phyloP scores from a whole-genome alignment of 371 early-diverging fungal species.

The Saksenaea vasiformis region DNA sequence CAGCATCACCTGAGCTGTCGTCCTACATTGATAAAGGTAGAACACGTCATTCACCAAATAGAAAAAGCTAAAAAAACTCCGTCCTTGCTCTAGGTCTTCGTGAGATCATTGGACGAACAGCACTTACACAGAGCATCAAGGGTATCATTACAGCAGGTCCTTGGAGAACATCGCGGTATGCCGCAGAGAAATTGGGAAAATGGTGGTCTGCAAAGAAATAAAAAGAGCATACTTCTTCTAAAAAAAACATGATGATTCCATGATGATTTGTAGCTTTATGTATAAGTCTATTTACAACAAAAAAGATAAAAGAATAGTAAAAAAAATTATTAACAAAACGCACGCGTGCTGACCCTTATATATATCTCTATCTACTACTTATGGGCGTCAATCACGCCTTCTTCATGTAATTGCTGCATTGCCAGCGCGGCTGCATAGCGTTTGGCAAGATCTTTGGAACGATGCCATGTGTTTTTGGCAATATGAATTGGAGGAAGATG shows the following conservation, averaged over 20 bases:
- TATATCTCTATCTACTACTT: no score
- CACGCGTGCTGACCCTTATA: no score
- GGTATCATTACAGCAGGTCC: slow-evolving; percentile 92
- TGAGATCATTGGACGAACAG: slow-evolving; percentile 63
- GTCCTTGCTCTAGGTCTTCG: slow-evolving; percentile 25
- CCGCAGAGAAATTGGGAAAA: slow-evolving; percentile 73
- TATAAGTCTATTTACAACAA: no score
- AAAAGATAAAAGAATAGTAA: no score
- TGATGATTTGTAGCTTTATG: no score
- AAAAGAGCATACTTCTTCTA: background rate
- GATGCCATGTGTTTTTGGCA: background rate
- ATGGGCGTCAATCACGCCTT: background rate
- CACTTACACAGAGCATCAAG: slow-evolving; percentile 89
- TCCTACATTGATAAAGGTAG: slow-evolving; percentile 43
- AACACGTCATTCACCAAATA: background rate
- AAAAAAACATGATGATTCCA: no score
- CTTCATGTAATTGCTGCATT: background rate
- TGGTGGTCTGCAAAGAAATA: slow-evolving; percentile 58
- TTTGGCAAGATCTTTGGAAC: background rate
- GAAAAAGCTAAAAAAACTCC: background rate
- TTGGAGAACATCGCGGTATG: slow-evolving; percentile 71
- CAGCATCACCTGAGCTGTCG: slow-evolving; percentile 36
- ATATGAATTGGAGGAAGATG: background rate
- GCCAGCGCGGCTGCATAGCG: background rate
- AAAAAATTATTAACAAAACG: no score